phyloP scores from a whole-genome alignment of 2,329 filamentous ascomycete genomes.

The Gnomoniopsis smithogilvyi region DNA sequence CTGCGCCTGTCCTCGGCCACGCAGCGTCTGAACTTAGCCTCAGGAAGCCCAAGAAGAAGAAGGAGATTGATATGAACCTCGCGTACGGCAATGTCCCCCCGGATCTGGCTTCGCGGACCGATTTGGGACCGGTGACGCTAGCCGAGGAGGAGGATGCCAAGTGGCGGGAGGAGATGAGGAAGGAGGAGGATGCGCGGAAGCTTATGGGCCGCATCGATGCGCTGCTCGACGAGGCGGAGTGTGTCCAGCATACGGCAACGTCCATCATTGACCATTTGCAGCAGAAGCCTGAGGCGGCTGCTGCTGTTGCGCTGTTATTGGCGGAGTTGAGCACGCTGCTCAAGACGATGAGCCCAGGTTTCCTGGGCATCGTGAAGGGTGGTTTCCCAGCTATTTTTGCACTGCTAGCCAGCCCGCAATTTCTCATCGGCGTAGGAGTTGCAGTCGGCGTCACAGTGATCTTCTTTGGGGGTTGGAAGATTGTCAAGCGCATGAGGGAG shows the following conservation, averaged over 20 bases:
- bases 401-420: conserved; percentile 84
- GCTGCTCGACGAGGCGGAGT: conserved; percentile 83
- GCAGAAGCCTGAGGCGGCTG: conserved; percentile 78
- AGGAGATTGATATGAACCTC: conserved; percentile 81
- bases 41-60: conserved; percentile 24
- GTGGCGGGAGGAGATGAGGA: conserved; percentile 58
- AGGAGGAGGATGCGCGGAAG: conserved; percentile 35
- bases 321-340: conserved; percentile 85
- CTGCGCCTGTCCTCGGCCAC: conserved; percentile 17
- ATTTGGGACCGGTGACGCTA: conserved; percentile 37
- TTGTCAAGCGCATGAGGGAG: conserved; percentile 78
- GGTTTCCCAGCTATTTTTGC: conserved; percentile 84
- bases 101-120: conserved; percentile 52
- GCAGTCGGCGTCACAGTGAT: conserved; percentile 92
- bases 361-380: conserved; percentile 71
- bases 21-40: conserved; percentile 37
- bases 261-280: conserved; percentile 75
- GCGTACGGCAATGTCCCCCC: conserved; percentile 84
- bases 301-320: conserved; percentile 87
- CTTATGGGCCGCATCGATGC: conserved; percentile 73
- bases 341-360: conserved; percentile 79
- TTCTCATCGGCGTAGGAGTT: conserved; percentile 86
- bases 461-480: conserved; percentile 95
- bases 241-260: conserved; percentile 78
- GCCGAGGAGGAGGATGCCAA: conserved; percentile 19